phyloP scores from a whole-genome alignment of 768 basidiomycete species.

The Sarcomyxa edulis region DNA sequence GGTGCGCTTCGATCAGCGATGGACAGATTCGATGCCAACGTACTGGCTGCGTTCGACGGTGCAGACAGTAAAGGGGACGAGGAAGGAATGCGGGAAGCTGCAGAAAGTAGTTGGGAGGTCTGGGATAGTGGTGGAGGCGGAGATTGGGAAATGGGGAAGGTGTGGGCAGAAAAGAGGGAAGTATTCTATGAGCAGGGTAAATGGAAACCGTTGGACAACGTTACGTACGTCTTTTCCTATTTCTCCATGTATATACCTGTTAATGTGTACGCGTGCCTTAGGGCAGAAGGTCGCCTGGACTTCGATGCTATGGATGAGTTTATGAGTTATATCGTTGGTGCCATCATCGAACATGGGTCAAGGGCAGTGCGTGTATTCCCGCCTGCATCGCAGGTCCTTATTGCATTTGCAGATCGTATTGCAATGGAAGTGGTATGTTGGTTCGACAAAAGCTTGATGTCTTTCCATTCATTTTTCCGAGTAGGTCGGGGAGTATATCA shows the following conservation, averaged over 20 bases:
- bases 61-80: conserved; percentile 77
- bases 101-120: conserved; percentile 83
- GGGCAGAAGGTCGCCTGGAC: conserved; percentile 49
- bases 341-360: conserved; percentile 71
- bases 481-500: conserved; percentile 85
- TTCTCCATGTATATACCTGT: conserved; percentile 2
- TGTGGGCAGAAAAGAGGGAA: conserved; percentile 94
- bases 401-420: conserved; percentile 80
- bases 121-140: conserved; percentile 42
- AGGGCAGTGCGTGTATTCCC: conserved; percentile 88
- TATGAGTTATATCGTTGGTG: conserved; percentile 61
- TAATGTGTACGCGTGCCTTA: conserved; percentile 29
- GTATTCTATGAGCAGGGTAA: conserved; percentile 83
- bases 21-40: conserved; percentile 83
- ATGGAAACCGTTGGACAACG: conserved; percentile 81
- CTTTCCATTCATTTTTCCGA: conserved; percentile 1
- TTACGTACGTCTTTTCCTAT: conserved; percentile 47
- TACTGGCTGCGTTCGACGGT: conserved; percentile 86
- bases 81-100: conserved; percentile 71
- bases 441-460: neutral
- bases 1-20: conserved; percentile 69
- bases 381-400: conserved; percentile 64
- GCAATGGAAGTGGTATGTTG: conserved; percentile 74
- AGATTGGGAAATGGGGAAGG: conserved; percentile 91
- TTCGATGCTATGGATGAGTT: conserved; percentile 95